These are phyloP conservation scores for Hypoxylon sp. DNA, from an alignment of 2,329 filamentous ascomycete genomes.

Conservation along the genomic window DNA sequence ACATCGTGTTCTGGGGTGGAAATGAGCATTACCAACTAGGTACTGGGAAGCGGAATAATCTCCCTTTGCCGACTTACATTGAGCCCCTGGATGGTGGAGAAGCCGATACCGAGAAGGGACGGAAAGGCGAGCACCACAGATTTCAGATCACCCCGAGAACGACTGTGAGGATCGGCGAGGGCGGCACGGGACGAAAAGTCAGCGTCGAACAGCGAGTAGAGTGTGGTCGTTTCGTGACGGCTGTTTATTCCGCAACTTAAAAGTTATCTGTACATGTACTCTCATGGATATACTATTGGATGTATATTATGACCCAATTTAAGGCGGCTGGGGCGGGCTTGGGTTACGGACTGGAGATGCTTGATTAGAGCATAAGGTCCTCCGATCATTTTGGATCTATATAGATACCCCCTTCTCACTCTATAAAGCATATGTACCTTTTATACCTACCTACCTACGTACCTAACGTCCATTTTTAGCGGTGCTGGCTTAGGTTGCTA, in stretches of 20 bases:
- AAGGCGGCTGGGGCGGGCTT: constrained; percentile 21
- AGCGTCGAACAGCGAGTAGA: constrained; percentile 88
- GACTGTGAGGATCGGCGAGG: constrained; percentile 73
- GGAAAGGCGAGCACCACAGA: constrained; percentile 74
- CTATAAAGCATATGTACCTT: constrained; percentile 16
- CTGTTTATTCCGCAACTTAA: constrained; percentile 77
- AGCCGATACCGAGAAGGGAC: constrained; percentile 70
- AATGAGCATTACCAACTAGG: constrained; percentile 96
- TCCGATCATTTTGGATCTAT: constrained; percentile 44
- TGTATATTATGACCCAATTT: constrained; percentile 41
- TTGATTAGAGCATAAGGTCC: constrained; percentile 30
- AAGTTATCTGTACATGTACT: constrained; percentile 10
- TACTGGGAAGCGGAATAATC: constrained; percentile 87
- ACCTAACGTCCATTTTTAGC: constrained; percentile 8
- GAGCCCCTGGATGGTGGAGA: constrained; percentile 74
- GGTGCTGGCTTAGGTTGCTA: not conserved
- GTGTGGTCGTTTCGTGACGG: constrained; percentile 85
- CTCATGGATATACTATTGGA: constrained; percentile 18
- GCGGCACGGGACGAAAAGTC: constrained; percentile 73
- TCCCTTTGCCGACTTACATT: constrained; percentile 81
- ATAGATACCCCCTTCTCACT: constrained; percentile 48
- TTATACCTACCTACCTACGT: too few relatives aligned
- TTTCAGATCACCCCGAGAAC: constrained; percentile 84
- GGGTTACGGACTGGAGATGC: constrained; percentile 28
- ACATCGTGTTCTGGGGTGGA: constrained; percentile 93